Percentiles rank a stretch among this genome's conserved stretches.
Conservation (phyloP, 2,329 filamentous ascomycete genomes). For the Amauroascus verrucosus region DNA sequence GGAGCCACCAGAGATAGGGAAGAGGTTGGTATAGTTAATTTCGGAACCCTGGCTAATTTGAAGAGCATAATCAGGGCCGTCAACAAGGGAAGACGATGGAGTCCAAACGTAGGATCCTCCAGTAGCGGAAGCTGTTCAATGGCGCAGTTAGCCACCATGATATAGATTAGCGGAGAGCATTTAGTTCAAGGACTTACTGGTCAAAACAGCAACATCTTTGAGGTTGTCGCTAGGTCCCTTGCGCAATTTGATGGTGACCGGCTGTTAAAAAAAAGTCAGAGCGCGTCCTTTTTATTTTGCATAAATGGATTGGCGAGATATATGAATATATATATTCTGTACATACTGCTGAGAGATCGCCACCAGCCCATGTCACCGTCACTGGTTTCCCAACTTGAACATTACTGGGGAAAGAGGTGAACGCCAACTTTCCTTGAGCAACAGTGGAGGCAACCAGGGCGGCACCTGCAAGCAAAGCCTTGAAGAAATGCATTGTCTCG, state of each 20-base stretch:
- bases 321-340: neutral
- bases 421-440: constrained; percentile 40
- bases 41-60: constrained; percentile 45
- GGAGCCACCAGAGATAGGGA: constrained; percentile 36
- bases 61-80: constrained; percentile 47
- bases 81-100: constrained; percentile 34
- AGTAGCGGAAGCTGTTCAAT: constrained; percentile 30
- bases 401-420: constrained; percentile 43
- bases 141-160: constrained; percentile 1
- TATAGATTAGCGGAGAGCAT: neutral
- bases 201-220: constrained; percentile 41
- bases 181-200: constrained; percentile 19
- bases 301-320: neutral
- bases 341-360: constrained; percentile 24
- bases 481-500: constrained; percentile 43
- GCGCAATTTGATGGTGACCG: constrained; percentile 47
- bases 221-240: constrained; percentile 44
- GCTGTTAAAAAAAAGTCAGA: constrained; percentile 24
- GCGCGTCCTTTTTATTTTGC: neutral
- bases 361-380: constrained; percentile 41
- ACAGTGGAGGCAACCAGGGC: constrained; percentile 37
- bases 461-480: constrained; percentile 39
- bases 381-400: constrained; percentile 42
- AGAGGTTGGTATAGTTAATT: constrained; percentile 48
- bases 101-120: constrained; percentile 45